Conservation (phyloP, 179 eudicot genomes). For the Heliamphora pulchella region DNA sequence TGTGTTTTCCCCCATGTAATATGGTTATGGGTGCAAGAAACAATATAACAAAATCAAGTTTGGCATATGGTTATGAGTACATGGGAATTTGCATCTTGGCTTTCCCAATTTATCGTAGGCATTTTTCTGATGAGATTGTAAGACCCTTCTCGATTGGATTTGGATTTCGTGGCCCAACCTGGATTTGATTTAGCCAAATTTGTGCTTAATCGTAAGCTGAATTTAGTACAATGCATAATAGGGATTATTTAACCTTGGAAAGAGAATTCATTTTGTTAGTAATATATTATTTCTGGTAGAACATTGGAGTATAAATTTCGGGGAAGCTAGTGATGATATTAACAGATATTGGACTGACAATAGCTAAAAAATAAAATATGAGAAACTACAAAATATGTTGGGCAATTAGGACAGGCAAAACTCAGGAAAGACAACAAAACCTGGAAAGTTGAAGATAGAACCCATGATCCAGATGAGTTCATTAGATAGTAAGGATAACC, state of each 20-base stretch:
- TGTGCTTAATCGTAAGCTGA: background rate
- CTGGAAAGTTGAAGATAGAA: background rate
- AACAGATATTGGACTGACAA: background rate
- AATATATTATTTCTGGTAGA: background rate
- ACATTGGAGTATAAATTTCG: background rate
- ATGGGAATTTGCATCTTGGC: constrained; percentile 7
- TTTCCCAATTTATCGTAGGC: background rate
- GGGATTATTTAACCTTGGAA: too few relatives aligned
- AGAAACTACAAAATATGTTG: background rate
- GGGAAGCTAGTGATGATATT: background rate
- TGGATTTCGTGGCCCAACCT: background rate
- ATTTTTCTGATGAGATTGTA: constrained; percentile 1
- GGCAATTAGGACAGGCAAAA: background rate
- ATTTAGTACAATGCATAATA: background rate
- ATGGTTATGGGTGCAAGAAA: constrained; percentile 2
- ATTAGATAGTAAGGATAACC: background rate
- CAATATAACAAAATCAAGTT: background rate
- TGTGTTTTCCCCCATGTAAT: too few relatives aligned
- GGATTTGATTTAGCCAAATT: background rate
- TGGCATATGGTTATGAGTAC: background rate
- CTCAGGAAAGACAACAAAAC: background rate
- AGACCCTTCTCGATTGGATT: background rate
- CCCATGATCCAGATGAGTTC: background rate
- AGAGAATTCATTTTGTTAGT: background rate
- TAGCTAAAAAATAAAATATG: background rate